These are phyloP conservation scores for Monoraphidium neglectum DNA, from an alignment of 139 green algal species.

Conservation along the genomic window DNA sequence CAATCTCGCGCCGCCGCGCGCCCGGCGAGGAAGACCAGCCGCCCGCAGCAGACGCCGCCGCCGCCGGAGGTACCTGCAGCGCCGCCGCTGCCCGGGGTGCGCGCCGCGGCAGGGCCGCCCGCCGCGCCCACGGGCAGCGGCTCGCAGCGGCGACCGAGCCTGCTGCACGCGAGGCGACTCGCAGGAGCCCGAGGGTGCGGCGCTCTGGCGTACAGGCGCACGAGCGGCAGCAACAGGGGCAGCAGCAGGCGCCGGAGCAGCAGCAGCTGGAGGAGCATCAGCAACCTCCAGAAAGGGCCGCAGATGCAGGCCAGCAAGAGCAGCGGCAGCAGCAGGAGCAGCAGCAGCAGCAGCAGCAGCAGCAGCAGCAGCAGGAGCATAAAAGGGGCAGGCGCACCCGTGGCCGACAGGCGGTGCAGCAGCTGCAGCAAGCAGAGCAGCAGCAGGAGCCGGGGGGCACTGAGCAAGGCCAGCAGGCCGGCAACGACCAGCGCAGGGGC, in stretches of 20 bases:
- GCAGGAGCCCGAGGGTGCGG: too few relatives aligned
- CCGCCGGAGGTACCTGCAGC: too few relatives aligned
- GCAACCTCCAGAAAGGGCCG: not conserved
- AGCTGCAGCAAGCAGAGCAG: not conserved
- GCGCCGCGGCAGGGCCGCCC: too few relatives aligned
- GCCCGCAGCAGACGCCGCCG: too few relatives aligned
- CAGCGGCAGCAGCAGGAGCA: not conserved
- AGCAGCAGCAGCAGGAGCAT: not conserved
- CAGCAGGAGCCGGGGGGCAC: not conserved
- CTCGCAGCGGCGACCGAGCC: too few relatives aligned
- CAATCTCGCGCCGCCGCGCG: too few relatives aligned
- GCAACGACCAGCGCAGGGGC: too few relatives aligned
- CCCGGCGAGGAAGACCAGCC: too few relatives aligned
- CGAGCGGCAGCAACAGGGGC: not conserved
- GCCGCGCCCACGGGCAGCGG: too few relatives aligned
- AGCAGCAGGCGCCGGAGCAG: not conserved
- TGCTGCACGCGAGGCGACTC: too few relatives aligned
- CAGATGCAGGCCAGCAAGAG: not conserved
- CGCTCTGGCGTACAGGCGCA: not conserved
- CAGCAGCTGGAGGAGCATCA: conserved; percentile 13
- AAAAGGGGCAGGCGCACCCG: not conserved
- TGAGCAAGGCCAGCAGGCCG: too few relatives aligned
- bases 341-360: not conserved
- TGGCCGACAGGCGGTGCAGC: conserved; percentile 3
- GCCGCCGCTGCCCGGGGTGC: too few relatives aligned